A percentile compares a stretch with the other conserved stretches of the same genome.
These are phyloP conservation scores for Xenoacremonium recifei DNA, from an alignment of 2,329 filamentous ascomycete genomes.

Conservation along the genomic window DNA sequence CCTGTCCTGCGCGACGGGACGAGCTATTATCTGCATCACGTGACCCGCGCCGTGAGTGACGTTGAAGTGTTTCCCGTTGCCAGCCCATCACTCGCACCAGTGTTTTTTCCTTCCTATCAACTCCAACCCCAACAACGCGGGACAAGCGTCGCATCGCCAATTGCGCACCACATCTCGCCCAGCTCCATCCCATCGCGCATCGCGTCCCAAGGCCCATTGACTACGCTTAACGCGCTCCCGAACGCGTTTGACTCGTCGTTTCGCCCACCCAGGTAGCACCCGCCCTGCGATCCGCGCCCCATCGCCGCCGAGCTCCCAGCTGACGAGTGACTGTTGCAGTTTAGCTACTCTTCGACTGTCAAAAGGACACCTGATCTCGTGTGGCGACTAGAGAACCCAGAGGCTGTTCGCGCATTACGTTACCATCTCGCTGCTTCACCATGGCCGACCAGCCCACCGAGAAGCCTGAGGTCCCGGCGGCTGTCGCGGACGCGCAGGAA, in stretches of 20 bases:
- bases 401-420: conserved; percentile 23
- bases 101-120: conserved; percentile 35
- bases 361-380: conserved; percentile 15
- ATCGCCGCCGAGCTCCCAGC: too few relatives aligned
- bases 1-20: too few relatives aligned
- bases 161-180: conserved; percentile 32
- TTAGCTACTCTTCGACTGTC: too few relatives aligned
- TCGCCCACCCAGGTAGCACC: conserved; percentile 12
- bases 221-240: conserved; percentile 25
- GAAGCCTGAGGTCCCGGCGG: conserved; percentile 34
- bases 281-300: too few relatives aligned
- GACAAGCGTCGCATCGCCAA: conserved; percentile 30
- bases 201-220: conserved; percentile 28
- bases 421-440: conserved; percentile 17
- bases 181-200: conserved; percentile 29
- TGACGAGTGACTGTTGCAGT: too few relatives aligned
- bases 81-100: conserved; percentile 30
- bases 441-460: conserved; percentile 40
- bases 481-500: conserved; percentile 30
- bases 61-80: conserved; percentile 31
- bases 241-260: conserved; percentile 28
- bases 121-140: conserved; percentile 32
- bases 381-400: conserved; percentile 13
- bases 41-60: conserved; percentile 33
- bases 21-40: conserved; percentile 28